Conservation (phyloP, 768 basidiomycete species). For the Termitomyces sp. region DNA sequence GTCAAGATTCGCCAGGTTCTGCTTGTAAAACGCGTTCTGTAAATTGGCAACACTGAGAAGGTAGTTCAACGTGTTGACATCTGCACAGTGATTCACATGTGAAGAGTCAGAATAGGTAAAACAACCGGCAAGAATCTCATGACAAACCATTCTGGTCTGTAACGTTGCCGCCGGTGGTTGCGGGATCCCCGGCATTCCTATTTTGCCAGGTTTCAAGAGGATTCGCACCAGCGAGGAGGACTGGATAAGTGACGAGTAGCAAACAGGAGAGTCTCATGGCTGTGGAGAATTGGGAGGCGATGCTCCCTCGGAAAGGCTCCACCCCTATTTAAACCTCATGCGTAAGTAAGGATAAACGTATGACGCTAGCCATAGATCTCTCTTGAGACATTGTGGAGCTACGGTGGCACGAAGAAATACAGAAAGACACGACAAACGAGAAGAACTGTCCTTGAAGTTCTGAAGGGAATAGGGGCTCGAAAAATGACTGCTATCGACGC, state of each 20-base stretch:
- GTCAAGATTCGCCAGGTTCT: slow-evolving; percentile 11
- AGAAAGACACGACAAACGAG: neutral
- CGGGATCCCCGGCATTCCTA: neutral
- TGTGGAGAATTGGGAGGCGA: neutral
- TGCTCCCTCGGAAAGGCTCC: neutral
- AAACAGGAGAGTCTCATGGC: slow-evolving; percentile 7
- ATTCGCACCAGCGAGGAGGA: neutral
- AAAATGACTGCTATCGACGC: too few species aligned
- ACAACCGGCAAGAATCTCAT: slow-evolving; percentile 2
- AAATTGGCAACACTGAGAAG: slow-evolving; percentile 9
- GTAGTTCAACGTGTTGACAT: slow-evolving; percentile 9
- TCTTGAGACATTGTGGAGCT: slow-evolving; percentile 11
- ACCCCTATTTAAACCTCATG: slow-evolving; percentile 11
- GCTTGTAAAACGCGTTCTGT: slow-evolving; percentile 15
- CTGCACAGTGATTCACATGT: neutral
- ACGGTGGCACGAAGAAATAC: neutral
- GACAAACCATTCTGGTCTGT: slow-evolving; percentile 8
- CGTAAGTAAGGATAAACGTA: slow-evolving; percentile 2
- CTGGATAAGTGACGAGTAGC: slow-evolving; percentile 1
- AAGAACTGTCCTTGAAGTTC: slow-evolving; percentile 1
- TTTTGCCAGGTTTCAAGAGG: neutral
- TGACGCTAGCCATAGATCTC: slow-evolving; percentile 3
- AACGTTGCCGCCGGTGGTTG: neutral
- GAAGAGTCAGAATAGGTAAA: neutral
- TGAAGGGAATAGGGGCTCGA: neutral